Base-by-base conservation (phyloP, 2,329 filamentous ascomycete genomes). In the Ceratocystis huliohia region DNA sequence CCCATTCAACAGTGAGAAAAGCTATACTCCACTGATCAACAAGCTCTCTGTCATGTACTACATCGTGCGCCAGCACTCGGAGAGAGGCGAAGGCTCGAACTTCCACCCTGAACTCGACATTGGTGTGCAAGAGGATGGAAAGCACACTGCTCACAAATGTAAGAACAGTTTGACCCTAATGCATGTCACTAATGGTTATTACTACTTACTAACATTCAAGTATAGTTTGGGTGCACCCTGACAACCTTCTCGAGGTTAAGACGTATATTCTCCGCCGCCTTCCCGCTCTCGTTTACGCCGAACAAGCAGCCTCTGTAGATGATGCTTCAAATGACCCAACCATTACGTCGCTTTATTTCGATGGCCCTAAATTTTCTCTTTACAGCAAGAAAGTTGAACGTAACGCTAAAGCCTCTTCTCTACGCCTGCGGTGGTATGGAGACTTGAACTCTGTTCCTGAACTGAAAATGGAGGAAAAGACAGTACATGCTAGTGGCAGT, bases 161-260 rank as follows among this genome's bases (percentile, higher is more conserved):
- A 79, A 74, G 85, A 5, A 41, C 37, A 57, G 30, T n/a, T 13
- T 6, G 46, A 25, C 30, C 30, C 41, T 15, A 17, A 61, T 28
- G 44, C 22, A 41, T 15, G 13, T 41, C 41, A 1, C 6, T n/a
- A 22, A n/a, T n/a, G 7, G 37, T 41, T 44, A 57, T 44, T 33
- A 5, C 22, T 46, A 33, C 41, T 15, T 69, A 69, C 73, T 80
- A 72, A 80, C 66, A 62, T 62, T 66, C 37, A 64, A 22, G 13
- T 56, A 6, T 66, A 88, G 86, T 96, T 79, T 99, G 94, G 94
- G 88, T 99, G 5, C 94, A 99, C 75, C 84, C 86, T 41, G 94
- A 99, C 72, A 97, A 99, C 76, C 80, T 97, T 33, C 85, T 97
- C 71, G 94, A 99, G 78, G 91, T 97, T 74, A 96, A 97, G 81